Evolutionary conservation across 1,139 yeast species (phyloP).

Genomic region (Magnusiomyces ingens): DNA sequence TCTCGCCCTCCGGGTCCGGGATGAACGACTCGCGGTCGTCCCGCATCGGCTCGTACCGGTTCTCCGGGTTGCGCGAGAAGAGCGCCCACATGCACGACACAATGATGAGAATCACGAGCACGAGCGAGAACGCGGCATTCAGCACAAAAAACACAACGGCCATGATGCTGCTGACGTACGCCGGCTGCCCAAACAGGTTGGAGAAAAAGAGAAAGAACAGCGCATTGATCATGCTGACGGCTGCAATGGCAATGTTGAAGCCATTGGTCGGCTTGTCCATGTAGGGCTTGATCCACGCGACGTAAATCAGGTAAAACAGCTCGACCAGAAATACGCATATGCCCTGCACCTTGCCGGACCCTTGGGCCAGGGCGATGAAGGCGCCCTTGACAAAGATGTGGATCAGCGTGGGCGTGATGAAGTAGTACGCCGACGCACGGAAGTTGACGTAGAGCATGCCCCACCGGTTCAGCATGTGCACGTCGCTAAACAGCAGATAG

Average conservation of each 20-base stretch:
- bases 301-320: constrained; percentile 52
- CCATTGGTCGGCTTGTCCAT: constrained; percentile 93
- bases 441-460: constrained; percentile 91
- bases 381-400: constrained; percentile 71
- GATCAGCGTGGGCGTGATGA: constrained; percentile 55
- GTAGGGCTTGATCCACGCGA: constrained; percentile 75
- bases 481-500: constrained; percentile 80
- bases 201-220: constrained; percentile 86
- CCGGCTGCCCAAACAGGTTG: constrained; percentile 74
- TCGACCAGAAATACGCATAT: constrained; percentile 71
- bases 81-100: constrained; percentile 81
- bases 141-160: constrained; percentile 87
- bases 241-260: constrained; percentile 78
- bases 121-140: constrained; percentile 83
- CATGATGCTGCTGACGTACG: constrained; percentile 81
- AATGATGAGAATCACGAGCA: constrained; percentile 75
- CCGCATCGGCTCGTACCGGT: constrained; percentile 92
- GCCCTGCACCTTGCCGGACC: constrained; percentile 73
- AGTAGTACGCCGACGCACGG: constrained; percentile 82
- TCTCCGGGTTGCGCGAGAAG: constrained; percentile 86
- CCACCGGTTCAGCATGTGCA: constrained; percentile 70
- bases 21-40: constrained; percentile 92
- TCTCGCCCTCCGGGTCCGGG: constrained; percentile 46
- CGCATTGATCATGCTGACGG: constrained; percentile 74
- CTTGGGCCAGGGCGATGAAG: constrained; percentile 81